Evolutionary conservation across 768 basidiomycete genomes (phyloP), one percentile per base, ranked within the genome.

Genomic region (Russula sp.): DNA sequence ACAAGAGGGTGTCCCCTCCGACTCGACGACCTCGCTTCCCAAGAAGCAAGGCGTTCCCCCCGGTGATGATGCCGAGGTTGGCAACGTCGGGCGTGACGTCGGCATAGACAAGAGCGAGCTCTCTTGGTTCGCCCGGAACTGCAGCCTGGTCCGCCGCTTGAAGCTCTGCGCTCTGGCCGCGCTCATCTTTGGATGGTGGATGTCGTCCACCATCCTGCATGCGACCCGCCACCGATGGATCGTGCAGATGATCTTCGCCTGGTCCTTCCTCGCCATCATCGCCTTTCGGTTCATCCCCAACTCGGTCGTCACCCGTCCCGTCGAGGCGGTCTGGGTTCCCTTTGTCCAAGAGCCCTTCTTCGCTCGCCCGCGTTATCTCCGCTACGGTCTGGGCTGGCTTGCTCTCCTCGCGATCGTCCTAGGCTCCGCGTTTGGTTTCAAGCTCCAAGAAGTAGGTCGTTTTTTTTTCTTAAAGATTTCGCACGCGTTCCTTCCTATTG

Each of bases 361-460:
- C 73, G 77, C 68, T 58, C 70, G 84, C 20, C 75, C 76, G 9
- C 80, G 81, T 57, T 29, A 66, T n/a, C 64, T 78, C 58, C 80
- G 90, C 18, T 76, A 90, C 46, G 69, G 78, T 7, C 69, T 88
- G 41, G 92, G 93, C 53, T 92, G 89, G 88, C 70, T 90, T 25
- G 83, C 82, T 62, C 82, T 95, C 45, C 70, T 94, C 50, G 90
- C 70, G 16, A 83, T 93, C 59, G 77, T 93, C 50, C 87, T 95
- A 61, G 93, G 92, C 35, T 92, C 89, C 20, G 92, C 90, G 0
- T 95, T 91, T 71, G 92, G 92, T 10, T 89, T 92, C 75, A 74
- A 77, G 29, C 79, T 87, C 34, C 72, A 79, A 50, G 74, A 70
- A 52, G 88, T 87, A 64, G 79, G 68, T 48, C 35, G 18, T 48